Conservation (phyloP, 139 green algal species). For the Tetraselmis chui region DNA sequence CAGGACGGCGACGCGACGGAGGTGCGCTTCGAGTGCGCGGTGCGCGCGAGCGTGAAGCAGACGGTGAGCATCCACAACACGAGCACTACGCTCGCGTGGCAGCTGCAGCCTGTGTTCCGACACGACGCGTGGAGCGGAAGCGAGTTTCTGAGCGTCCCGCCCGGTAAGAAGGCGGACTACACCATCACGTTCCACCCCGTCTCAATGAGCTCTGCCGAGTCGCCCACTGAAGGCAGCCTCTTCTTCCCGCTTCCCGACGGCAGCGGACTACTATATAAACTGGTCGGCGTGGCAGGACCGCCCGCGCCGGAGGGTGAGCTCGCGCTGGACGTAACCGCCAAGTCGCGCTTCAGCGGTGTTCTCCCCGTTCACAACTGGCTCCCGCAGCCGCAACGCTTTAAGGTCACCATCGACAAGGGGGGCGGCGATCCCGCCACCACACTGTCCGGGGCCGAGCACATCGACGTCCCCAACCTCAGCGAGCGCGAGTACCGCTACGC, state of each 20-base stretch:
- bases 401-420: conserved; percentile 33
- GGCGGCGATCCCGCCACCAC: conserved; percentile 26
- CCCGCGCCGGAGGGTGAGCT: conserved; percentile 43
- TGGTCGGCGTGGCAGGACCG: conserved; percentile 35
- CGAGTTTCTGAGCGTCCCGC: conserved; percentile 45
- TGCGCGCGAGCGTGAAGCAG: conserved; percentile 38
- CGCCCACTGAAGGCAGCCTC: conserved; percentile 54
- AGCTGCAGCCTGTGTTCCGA: conserved; percentile 51
- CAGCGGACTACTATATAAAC: conserved; percentile 55
- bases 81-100: conserved; percentile 35
- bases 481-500: conserved; percentile 59
- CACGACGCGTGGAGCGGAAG: conserved; percentile 65
- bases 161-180: conserved; percentile 47
- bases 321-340: conserved; percentile 39
- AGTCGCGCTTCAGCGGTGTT: conserved; percentile 40
- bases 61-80: conserved; percentile 52
- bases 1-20: conserved; percentile 29
- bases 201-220: conserved; percentile 44
- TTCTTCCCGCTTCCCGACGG: conserved; percentile 81
- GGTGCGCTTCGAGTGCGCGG: conserved; percentile 43
- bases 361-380: conserved; percentile 73
- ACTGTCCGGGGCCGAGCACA: conserved; percentile 42
- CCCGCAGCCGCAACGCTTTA: conserved; percentile 64
- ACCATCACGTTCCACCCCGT: conserved; percentile 58
- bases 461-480: conserved; percentile 55